Percentiles rank a stretch among this genome's conserved stretches.
Evolutionary conservation across 805 yeast species (phyloP).

Genomic region (Saccharomycopsis microspora): DNA sequence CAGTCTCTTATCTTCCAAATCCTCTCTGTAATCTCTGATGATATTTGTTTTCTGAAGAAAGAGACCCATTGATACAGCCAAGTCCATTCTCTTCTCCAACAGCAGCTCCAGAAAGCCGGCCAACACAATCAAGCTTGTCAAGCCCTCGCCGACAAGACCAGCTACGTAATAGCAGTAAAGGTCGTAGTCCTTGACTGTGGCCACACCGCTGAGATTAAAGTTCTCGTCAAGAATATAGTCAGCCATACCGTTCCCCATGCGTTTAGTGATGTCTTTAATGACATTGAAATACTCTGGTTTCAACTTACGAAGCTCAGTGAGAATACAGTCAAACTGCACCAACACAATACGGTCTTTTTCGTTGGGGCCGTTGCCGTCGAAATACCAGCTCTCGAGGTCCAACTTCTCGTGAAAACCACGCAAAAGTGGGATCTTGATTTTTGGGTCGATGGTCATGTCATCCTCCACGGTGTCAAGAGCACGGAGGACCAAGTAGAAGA

Average conservation of each 20-base stretch:
- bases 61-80: conserved; percentile 83
- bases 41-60: conserved; percentile 94
- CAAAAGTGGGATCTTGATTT: conserved; percentile 62
- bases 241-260: conserved; percentile 99
- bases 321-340: conserved; percentile 61
- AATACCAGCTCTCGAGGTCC: conserved; percentile 65
- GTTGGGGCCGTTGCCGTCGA: conserved; percentile 56
- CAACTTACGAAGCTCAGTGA: conserved; percentile 62
- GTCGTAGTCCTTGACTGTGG: conserved; percentile 72
- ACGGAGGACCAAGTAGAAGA: conserved; percentile 77
- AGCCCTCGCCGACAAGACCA: conserved; percentile 94
- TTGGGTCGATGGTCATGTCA: conserved; percentile 76
- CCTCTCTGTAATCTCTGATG: conserved; percentile 91
- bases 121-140: conserved; percentile 68
- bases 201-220: conserved; percentile 70
- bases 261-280: conserved; percentile 60
- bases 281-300: conserved; percentile 69
- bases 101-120: conserved; percentile 58
- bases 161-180: conserved; percentile 95
- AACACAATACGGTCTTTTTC: conserved; percentile 78
- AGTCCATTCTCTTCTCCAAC: conserved; percentile 36
- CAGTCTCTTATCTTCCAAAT: conserved; percentile 79
- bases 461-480: conserved; percentile 96
- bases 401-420: conserved; percentile 58
- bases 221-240: conserved; percentile 71